Base-by-base conservation (phyloP, 441 rosid species). In the Croton laevigatus region DNA sequence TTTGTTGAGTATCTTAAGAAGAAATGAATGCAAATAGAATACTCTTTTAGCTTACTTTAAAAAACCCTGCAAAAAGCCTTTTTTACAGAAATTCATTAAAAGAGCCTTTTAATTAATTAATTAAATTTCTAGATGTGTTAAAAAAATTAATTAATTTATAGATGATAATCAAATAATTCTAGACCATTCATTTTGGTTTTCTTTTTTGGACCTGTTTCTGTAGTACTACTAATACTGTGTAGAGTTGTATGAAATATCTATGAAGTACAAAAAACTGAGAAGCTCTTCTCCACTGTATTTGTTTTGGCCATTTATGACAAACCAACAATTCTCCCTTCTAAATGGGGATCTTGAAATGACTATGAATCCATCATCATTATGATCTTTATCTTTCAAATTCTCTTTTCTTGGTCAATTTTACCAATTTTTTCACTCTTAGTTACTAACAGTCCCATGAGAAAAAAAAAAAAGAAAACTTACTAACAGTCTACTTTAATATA, bases 21-120 rank as follows among this genome's bases (percentile, higher is more conserved):
- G 78, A 76, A 79, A 76, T 85, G 71, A 84, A 85, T 85, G 87
- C 84, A 23, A 79, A 70, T 60, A 38, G 59, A 75, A 83, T 27
- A 27, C 32, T 2, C 32, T 27, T 27, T 27, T 27, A 27, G 32
- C 79, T 80, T 80, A 72, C 71, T 22, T 78, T 72, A 81, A 82
- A 82, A 72, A 79, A 76, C 27, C 64, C 75, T 78, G 76, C 57
- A 68, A 71, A 67, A 69, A 65, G 32, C 32, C 32, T 68, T 76
- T n/a, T 71, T 77, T 72, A 45, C 85, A 65, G 80, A 27, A 27
- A 80, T 84, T 81, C 82, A 81, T 81, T 77, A 80, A 77, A 81
- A 64, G 80, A 27, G 32, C 32, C 77, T 77, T 76, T 81, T 73
- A 79, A 76, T 81, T 62, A 27, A 27, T 27, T 27, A 27, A 27